phyloP scores from a whole-genome alignment of 257 asterid genomes.

The Mentha longifolia region DNA sequence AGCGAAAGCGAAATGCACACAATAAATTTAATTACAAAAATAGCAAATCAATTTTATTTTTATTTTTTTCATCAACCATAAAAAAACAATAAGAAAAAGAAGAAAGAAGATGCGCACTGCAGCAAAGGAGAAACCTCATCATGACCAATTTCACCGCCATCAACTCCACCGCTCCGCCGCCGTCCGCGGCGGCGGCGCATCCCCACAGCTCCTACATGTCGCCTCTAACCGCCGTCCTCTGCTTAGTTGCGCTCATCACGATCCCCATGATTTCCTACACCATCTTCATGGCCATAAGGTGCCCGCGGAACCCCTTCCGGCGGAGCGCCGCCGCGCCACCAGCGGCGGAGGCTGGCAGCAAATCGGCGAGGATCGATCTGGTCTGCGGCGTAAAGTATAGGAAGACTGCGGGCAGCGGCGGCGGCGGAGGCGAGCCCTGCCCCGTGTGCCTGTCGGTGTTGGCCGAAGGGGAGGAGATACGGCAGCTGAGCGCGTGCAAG shows the following conservation, averaged over 20 bases:
- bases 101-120: neutral
- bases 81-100: neutral
- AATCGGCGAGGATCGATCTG: conserved; percentile 23
- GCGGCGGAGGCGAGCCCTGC: conserved; percentile 45
- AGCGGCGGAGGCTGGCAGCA: neutral
- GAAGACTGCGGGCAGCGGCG: conserved; percentile 37
- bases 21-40: neutral
- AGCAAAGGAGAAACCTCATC: neutral
- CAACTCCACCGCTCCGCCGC: conserved; percentile 37
- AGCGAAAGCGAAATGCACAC: neutral
- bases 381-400: conserved; percentile 36
- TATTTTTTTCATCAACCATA: neutral
- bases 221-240: conserved; percentile 39
- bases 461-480: conserved; percentile 58
- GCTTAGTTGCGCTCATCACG: conserved; percentile 45
- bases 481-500: conserved; percentile 52
- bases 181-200: conserved; percentile 34
- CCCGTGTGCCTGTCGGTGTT: conserved; percentile 70
- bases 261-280: conserved; percentile 51
- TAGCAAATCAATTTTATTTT: neutral
- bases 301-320: conserved; percentile 4
- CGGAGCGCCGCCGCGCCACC: conserved; percentile 27
- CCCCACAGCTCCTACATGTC: conserved; percentile 41
- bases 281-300: conserved; percentile 46
- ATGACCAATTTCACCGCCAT: conserved; percentile 39